Base-by-base conservation (phyloP, 2,329 filamentous ascomycete species). In the Aspergillus fructus region DNA sequence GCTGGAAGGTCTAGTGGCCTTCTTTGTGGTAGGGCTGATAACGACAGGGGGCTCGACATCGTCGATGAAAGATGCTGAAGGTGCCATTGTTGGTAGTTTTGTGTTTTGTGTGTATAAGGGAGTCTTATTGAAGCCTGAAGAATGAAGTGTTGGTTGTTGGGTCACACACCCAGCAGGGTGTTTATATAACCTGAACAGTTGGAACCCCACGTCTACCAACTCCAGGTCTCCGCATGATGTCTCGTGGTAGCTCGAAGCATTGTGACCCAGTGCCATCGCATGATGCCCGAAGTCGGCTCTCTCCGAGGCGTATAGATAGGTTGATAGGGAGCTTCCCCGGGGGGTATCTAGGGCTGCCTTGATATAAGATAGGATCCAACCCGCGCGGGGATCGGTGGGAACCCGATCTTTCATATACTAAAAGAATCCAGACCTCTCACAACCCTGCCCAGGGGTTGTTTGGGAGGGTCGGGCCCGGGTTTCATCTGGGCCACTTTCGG, bases 1-100 rank as follows among this genome's bases (percentile, higher is more conserved):
- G 7, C 59, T 53, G 7, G 52, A 53, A 17, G 63, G 62, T 19
- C 60, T 37, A 4, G 40, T 42, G 40, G 40, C 40, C 40, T 42
- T 42, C 12, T 21, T 42, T 7, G 40, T 42, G 19, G 59, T 45
- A 17, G 59, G 60, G 1, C 60, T 56, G 30, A 61, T 39, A 5
- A 62, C 49, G 3, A 5, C 39, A 0, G 59, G 54, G 23, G 55
- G 54, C 3, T 41, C 45, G 3, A 30, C 37, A 19, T 49, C 34
- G 24, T 49, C 34, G 7, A 46, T 23, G 6, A 19, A 33, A 12
- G 39, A 23, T 48, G 59, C 50, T 27, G 46, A 40, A n/a, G 53
- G 49, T 4, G 45, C 53, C 49, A 58, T 58, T 19, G 11, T 42
- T 23, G 21, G 17, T 37, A 13, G 3, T 21, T 21, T 2, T 24